phyloP scores from a whole-genome alignment of 306 rosid species.

The Delonix regia region DNA sequence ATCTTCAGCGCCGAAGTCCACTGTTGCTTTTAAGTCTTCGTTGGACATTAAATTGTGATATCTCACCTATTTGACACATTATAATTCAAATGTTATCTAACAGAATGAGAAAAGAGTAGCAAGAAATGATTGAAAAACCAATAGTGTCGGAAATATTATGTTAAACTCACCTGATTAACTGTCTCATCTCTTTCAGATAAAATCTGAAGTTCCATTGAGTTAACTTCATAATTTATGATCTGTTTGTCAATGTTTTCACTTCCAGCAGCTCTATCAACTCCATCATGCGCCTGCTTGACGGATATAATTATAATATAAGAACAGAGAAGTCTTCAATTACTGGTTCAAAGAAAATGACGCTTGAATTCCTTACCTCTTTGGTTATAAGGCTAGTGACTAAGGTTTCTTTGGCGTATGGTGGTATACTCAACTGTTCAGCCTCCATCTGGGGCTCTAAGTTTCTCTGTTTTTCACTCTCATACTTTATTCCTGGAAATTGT shows the following conservation, averaged over 20 bases:
- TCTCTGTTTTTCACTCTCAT: too few relatives aligned
- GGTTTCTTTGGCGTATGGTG: too few relatives aligned
- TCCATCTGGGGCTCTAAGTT: too few relatives aligned
- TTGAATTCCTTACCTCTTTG: too few relatives aligned
- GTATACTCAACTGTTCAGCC: too few relatives aligned
- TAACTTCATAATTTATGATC: background rate
- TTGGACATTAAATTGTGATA: background rate
- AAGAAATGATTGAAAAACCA: background rate
- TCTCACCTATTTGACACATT: slow-evolving; percentile 38
- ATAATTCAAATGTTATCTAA: background rate
- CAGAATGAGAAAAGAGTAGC: background rate
- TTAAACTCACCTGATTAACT: slow-evolving; percentile 27
- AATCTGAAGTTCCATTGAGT: background rate
- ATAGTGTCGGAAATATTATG: slow-evolving; percentile 2
- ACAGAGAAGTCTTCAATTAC: too few relatives aligned
- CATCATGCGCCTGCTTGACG: background rate
- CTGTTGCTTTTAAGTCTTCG: slow-evolving; percentile 9
- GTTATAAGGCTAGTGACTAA: too few relatives aligned
- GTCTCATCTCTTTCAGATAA: background rate
- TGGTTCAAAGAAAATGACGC: too few relatives aligned
- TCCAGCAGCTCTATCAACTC: slow-evolving; percentile 8
- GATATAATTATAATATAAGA: slow-evolving; percentile 21
- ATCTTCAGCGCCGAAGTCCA: slow-evolving; percentile 1
- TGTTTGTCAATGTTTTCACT: slow-evolving; percentile 23
- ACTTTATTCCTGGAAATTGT: too few relatives aligned